Evolutionary conservation across 2,329 filamentous ascomycete genomes (phyloP), one percentile per base, ranked within the genome.

Genomic region (Thelonectria discophora): DNA sequence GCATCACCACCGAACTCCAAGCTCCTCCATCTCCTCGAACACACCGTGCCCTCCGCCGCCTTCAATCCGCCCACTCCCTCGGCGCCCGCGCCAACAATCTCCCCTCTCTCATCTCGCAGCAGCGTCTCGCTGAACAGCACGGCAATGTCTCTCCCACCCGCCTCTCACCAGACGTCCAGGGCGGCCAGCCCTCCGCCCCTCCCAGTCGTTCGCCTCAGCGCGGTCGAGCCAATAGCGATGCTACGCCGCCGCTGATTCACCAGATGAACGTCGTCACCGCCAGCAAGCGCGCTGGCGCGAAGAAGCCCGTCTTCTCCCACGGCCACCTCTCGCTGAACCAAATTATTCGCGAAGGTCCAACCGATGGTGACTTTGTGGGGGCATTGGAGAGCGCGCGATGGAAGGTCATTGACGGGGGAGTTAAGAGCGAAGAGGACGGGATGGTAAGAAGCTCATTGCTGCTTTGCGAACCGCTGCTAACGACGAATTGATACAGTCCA

Each of bases 321-420:
- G 78, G 81, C n/a, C 77, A 79, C 59, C 78, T 90, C 71, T 85
- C 86, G 20, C 78, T 97, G 27, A 92, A 97, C 73, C 83, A 87
- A 65, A 84, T 97, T 47, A 82, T 97, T 48, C 88, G 92, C 67
- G 92, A 94, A 64, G 94, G 93, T 0, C 92, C 93, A 2, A 86
- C 88, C 2, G 85, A 88, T 66, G 90, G 88, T 18, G 88, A 95
- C 74, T 81, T 90, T 21, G 74, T 82, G 21, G 85, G 86, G 17
- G 88, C 88, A 9, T 79, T 94, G 52, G 88, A 91, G 70, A 90
- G 89, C 69, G 81, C 90, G 69, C 85, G 91, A 51, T 86, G 89
- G 77, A 90, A 90, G 70, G 89, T 94, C 52, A 79, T 94, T 54
- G 87, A 90, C 66, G 87, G 92, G 71, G 91, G 91, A 63, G 87